Conservation (phyloP, 805 yeast species). For the Sugiyamaella lignohabitans region DNA sequence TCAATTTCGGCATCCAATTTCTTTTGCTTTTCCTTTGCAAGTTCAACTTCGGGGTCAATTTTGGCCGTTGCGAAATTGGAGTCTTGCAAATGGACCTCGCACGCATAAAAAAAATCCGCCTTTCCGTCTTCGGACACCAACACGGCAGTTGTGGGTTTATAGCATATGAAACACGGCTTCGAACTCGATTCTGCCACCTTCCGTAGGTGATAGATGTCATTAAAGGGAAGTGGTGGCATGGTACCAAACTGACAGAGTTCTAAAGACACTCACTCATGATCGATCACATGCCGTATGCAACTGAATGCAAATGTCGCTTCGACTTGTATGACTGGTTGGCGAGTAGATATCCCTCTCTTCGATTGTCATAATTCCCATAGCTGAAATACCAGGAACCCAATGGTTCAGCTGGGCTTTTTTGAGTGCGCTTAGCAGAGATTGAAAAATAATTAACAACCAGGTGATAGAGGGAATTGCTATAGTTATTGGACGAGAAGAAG, state of each 20-base stretch:
- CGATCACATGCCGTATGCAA: no score
- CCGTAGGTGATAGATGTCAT: conserved; percentile 41
- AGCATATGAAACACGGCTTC: conserved; percentile 48
- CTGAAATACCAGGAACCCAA: no score
- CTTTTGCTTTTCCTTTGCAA: conserved; percentile 23
- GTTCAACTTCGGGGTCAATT: conserved; percentile 35
- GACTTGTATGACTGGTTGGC: no score
- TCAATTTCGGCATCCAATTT: conserved; percentile 30
- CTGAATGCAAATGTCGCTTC: no score
- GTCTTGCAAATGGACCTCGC: conserved; percentile 46
- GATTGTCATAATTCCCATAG: no score
- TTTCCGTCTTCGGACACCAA: conserved; percentile 40
- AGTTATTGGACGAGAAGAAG: not conserved
- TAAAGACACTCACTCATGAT: no score
- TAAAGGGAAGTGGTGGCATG: conserved; percentile 25
- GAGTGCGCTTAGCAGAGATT: no score
- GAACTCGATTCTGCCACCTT: conserved; percentile 41
- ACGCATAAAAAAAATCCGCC: conserved; percentile 48
- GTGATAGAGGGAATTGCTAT: no score
- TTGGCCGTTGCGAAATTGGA: conserved; percentile 40
- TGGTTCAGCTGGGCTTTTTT: no score
- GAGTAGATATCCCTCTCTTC: no score
- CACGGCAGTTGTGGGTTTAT: conserved; percentile 46
- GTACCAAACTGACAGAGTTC: no score
- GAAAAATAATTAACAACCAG: no score